phyloP scores from a whole-genome alignment of 441 rosid species.

The Pelargonium cotyledonis region DNA sequence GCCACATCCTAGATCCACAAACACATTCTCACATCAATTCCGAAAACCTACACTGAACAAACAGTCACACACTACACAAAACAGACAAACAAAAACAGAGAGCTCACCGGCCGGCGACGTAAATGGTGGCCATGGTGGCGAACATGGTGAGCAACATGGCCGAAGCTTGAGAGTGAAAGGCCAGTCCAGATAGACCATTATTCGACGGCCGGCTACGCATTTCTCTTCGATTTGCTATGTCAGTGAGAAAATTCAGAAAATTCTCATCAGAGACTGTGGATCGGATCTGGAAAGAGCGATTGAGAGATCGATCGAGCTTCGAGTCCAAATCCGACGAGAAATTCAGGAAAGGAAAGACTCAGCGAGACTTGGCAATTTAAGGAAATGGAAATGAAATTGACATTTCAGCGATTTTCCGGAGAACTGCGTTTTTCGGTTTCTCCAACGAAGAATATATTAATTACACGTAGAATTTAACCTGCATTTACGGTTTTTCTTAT shows the following conservation, averaged over 20 bases:
- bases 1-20: constrained; percentile 51
- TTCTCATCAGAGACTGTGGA: background rate
- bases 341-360: background rate
- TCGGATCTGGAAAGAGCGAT: constrained; percentile 1
- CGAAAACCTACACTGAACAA: background rate
- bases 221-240: constrained; percentile 10
- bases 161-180: constrained; percentile 37
- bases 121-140: constrained; percentile 64
- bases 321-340: constrained; percentile 4
- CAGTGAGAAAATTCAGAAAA: background rate
- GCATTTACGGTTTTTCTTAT: too few relatives aligned
- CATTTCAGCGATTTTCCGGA: constrained; percentile 1
- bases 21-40: background rate
- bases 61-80: background rate
- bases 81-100: background rate
- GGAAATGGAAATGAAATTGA: background rate
- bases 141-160: constrained; percentile 63
- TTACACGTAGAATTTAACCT: background rate
- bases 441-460: background rate
- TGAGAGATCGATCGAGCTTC: constrained; percentile 6
- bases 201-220: constrained; percentile 61
- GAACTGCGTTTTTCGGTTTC: background rate
- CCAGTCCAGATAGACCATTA: constrained; percentile 35
- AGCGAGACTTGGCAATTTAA: background rate
- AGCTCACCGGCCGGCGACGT: constrained; percentile 79